These are phyloP conservation scores for Scheffersomyces segobiensis DNA, from an alignment of 1,139 yeast genomes.

Conservation along the genomic window DNA sequence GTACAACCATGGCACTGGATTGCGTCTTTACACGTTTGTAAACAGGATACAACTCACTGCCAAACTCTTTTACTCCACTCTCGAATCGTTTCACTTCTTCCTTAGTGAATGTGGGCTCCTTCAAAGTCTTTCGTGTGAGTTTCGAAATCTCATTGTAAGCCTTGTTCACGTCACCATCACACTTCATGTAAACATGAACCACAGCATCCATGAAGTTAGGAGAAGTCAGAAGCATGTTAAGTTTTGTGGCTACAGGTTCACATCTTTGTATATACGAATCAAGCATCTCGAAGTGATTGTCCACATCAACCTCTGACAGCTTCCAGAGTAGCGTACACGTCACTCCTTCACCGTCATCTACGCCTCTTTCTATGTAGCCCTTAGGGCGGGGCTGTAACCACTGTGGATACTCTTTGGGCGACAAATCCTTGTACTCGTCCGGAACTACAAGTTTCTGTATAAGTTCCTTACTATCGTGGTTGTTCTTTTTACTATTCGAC, in stretches of 20 bases:
- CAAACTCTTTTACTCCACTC: conserved; percentile 69
- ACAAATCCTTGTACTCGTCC: conserved; percentile 38
- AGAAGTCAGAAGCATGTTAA: conserved; percentile 35
- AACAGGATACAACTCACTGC: conserved; percentile 80
- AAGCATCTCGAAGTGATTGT: conserved; percentile 35
- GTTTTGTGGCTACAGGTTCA: conserved; percentile 52
- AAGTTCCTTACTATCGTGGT: conserved; percentile 18
- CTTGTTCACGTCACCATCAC: conserved; percentile 47
- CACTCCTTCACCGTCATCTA: conserved; percentile 51
- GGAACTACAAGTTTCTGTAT: conserved; percentile 45
- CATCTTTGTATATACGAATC: conserved; percentile 60
- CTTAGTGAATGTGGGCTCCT: conserved; percentile 71
- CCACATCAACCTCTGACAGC: conserved; percentile 35
- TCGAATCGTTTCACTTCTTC: conserved; percentile 73
- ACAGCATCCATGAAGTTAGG: conserved; percentile 84
- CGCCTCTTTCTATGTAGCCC: conserved; percentile 88
- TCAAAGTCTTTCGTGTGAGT: conserved; percentile 58
- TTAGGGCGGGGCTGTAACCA: conserved; percentile 81
- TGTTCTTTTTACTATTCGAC: conserved; percentile 15
- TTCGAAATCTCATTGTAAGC: conserved; percentile 42
- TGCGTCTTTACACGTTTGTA: conserved; percentile 68
- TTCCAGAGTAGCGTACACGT: conserved; percentile 76
- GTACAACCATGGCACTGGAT: conserved; percentile 72
- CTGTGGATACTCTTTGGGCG: conserved; percentile 56
- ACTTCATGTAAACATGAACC: conserved; percentile 52